A percentile compares a stretch with the other conserved stretches of the same genome.
phyloP scores from a whole-genome alignment of 2,329 filamentous ascomycete species.

The Mycogone perniciosa region DNA sequence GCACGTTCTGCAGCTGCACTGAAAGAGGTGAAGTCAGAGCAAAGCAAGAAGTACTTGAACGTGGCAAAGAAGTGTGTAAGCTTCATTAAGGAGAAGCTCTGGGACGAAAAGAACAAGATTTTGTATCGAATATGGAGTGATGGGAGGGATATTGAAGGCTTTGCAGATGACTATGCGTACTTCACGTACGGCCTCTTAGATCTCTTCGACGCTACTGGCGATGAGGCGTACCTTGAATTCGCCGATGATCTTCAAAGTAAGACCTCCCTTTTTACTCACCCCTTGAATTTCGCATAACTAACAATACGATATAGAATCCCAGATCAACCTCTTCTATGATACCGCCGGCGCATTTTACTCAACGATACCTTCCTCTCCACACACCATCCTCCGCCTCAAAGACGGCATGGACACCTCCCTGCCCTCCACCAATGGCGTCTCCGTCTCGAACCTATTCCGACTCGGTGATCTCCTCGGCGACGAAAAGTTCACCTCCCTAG shows the following conservation, averaged over 20 bases:
- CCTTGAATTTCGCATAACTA: background rate
- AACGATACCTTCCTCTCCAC: slow-evolving; percentile 54
- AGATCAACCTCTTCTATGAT: slow-evolving; percentile 76
- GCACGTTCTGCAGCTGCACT: slow-evolving; percentile 67
- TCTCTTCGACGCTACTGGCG: slow-evolving; percentile 75
- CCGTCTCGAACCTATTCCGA: slow-evolving; percentile 81
- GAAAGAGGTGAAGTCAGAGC: slow-evolving; percentile 49
- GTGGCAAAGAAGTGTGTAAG: slow-evolving; percentile 61
- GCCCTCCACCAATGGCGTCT: slow-evolving; percentile 82
- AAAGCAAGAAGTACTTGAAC: slow-evolving; percentile 53
- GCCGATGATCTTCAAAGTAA: slow-evolving; percentile 73
- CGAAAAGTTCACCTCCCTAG: slow-evolving; percentile 55
- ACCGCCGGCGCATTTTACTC: slow-evolving; percentile 64
- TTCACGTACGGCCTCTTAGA: slow-evolving; percentile 76
- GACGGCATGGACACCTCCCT: slow-evolving; percentile 91
- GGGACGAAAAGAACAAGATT: slow-evolving; percentile 54
- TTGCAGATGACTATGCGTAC: slow-evolving; percentile 94
- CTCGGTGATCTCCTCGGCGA: slow-evolving; percentile 65
- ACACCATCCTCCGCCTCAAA: slow-evolving; percentile 80
- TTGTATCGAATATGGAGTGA: slow-evolving; percentile 71
- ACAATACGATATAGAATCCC: slow-evolving; percentile 46
- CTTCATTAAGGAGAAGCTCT: slow-evolving; percentile 71
- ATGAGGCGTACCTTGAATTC: slow-evolving; percentile 70
- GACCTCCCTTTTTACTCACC: slow-evolving; percentile 13
- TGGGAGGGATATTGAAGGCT: slow-evolving; percentile 59